Evolutionary conservation across 2,329 filamentous ascomycete genomes (phyloP).

Genomic region (Graphiopsis chlorocephala): DNA sequence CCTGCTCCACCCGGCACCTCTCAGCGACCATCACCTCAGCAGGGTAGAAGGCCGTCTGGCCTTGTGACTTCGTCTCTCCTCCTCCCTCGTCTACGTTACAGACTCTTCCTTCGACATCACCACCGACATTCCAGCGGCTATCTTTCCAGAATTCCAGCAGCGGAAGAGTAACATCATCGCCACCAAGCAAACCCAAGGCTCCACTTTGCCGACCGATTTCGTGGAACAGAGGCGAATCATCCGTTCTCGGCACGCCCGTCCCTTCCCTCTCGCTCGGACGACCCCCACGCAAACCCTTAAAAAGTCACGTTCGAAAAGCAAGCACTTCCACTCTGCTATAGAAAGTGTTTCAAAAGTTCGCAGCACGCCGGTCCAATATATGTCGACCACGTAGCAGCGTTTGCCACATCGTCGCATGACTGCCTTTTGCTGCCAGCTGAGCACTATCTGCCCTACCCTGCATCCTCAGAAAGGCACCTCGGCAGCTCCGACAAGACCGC

Average conservation of each 20-base stretch:
- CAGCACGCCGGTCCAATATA: conserved; percentile 11
- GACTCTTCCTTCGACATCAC: background rate
- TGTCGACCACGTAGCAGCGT: conserved; percentile 10
- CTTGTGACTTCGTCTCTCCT: background rate
- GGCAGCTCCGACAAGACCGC: conserved; percentile 9
- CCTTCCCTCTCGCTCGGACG: background rate
- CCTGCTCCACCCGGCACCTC: background rate
- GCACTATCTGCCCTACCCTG: conserved; percentile 11
- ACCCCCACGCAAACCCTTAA: background rate
- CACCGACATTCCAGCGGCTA: background rate
- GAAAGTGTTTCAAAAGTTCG: background rate
- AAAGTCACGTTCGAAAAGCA: background rate
- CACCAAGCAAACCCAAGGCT: conserved; percentile 3
- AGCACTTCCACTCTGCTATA: background rate
- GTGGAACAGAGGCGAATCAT: conserved; percentile 1
- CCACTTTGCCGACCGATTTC: conserved; percentile 6
- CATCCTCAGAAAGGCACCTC: conserved; percentile 2
- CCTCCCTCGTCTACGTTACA: background rate
- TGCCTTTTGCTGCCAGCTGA: conserved; percentile 4
- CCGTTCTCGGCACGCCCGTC: background rate
- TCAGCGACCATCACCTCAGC: background rate
- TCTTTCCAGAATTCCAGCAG: background rate
- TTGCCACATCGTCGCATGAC: conserved; percentile 3
- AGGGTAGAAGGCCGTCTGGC: background rate
- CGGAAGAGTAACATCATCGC: background rate